Conservation (phyloP, 805 yeast species). For the Suhomyces kilbournensis region DNA sequence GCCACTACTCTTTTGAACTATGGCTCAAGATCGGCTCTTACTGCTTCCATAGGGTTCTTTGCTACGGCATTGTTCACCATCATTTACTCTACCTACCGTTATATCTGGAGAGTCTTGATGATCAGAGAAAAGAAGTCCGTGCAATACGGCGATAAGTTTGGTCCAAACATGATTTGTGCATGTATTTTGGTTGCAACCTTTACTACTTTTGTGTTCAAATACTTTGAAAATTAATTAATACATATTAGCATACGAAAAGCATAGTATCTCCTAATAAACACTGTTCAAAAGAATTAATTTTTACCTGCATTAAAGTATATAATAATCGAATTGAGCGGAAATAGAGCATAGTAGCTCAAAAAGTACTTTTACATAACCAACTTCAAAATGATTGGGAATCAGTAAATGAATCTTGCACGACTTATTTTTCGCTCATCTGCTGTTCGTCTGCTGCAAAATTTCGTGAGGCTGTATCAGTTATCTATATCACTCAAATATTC, state of each 20-base stretch:
- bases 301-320: too few species aligned
- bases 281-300: not conserved
- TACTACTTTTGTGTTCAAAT: conserved; percentile 55
- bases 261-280: not conserved
- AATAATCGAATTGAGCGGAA: too few species aligned
- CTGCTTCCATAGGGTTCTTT: conserved; percentile 86
- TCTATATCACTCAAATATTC: not conserved
- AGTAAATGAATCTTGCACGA: not conserved
- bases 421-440: not conserved
- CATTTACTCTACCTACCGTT: conserved; percentile 66
- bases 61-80: conserved; percentile 73
- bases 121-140: conserved; percentile 81
- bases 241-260: not conserved
- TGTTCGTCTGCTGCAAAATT: not conserved
- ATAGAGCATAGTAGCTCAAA: too few species aligned
- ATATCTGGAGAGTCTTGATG: conserved; percentile 76
- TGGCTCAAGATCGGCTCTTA: conserved; percentile 71
- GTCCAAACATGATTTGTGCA: conserved; percentile 80
- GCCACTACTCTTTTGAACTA: conserved; percentile 83
- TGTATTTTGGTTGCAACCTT: conserved; percentile 70
- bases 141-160: conserved; percentile 81
- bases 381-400: too few species aligned
- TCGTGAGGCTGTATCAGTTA: not conserved
- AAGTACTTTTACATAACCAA: too few species aligned
- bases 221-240: conserved; percentile 26